Percentiles rank a stretch among this genome's conserved stretches.
These are phyloP conservation scores for Terana coerulea DNA, from an alignment of 768 basidiomycete genomes.

Conservation along the genomic window DNA sequence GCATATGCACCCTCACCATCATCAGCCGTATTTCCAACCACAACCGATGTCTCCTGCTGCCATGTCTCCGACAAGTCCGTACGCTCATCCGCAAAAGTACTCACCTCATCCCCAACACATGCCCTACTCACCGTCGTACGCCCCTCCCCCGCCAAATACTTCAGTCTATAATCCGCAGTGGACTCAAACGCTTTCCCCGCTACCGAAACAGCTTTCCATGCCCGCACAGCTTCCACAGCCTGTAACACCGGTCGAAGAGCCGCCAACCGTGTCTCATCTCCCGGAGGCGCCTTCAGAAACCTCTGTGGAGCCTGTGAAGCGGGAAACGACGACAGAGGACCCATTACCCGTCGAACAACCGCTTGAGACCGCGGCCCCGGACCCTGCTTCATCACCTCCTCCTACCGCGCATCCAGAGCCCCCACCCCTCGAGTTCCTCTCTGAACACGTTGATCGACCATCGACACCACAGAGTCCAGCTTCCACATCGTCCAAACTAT, in stretches of 20 bases:
- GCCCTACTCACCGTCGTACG: slow-evolving; percentile 28
- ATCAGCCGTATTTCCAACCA: slow-evolving; percentile 18
- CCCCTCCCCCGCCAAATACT: slow-evolving; percentile 23
- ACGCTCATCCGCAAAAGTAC: slow-evolving; percentile 30
- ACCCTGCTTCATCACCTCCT: slow-evolving; percentile 5
- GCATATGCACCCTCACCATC: slow-evolving; percentile 32
- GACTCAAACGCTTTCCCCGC: slow-evolving; percentile 51
- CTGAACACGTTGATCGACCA: background rate
- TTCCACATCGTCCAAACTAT: slow-evolving; percentile 8
- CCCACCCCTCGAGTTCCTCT: background rate
- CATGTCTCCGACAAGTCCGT: slow-evolving; percentile 25
- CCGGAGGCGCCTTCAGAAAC: slow-evolving; percentile 3
- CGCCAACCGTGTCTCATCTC: slow-evolving; percentile 3
- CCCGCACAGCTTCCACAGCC: slow-evolving; percentile 9
- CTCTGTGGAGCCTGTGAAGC: background rate
- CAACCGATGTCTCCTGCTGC: slow-evolving; percentile 24
- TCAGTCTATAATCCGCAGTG: slow-evolving; percentile 41
- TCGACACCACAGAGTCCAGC: slow-evolving; percentile 13
- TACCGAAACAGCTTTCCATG: slow-evolving; percentile 63
- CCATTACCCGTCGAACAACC: too few species aligned
- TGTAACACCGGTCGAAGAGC: slow-evolving; percentile 7
- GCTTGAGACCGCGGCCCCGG: background rate
- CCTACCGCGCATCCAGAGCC: background rate
- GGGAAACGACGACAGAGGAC: background rate
- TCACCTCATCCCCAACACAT: slow-evolving; percentile 23